Evolutionary conservation across 1,284 basidiomycete species (phyloP).

Genomic region (Puccinia polysora): DNA sequence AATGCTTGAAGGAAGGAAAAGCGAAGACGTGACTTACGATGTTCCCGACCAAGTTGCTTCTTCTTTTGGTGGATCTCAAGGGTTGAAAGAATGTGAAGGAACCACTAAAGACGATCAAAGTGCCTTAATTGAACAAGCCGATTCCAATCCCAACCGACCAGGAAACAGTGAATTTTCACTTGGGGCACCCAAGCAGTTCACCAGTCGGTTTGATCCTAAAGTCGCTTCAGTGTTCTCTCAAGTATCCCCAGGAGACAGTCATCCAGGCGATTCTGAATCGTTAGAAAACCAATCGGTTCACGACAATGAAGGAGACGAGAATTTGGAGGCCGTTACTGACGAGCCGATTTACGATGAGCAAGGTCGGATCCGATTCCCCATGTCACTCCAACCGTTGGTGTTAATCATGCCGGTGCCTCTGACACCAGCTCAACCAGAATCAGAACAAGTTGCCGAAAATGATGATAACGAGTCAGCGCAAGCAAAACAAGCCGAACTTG

Average conservation of each 20-base stretch:
- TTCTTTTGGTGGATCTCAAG: not conserved
- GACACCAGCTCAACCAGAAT: conserved; percentile 27
- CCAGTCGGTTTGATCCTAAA: conserved; percentile 42
- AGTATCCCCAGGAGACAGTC: conserved; percentile 2
- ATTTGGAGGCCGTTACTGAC: conserved; percentile 5
- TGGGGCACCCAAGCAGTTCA: conserved; percentile 25
- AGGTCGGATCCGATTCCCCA: conserved; percentile 40
- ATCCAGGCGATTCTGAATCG: conserved; percentile 1
- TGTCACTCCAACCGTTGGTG: conserved; percentile 30
- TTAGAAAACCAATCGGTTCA: conserved; percentile 2
- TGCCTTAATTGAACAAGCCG: not conserved
- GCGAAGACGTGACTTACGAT: conserved; percentile 29
- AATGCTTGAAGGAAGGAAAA: conserved; percentile 25
- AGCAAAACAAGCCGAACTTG: conserved; percentile 4
- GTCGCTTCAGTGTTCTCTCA: conserved; percentile 22
- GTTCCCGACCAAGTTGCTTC: not conserved
- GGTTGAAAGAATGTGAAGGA: not conserved
- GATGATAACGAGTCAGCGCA: not conserved
- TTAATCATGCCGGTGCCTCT: conserved; percentile 39
- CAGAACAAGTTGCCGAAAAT: conserved; percentile 11
- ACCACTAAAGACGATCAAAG: conserved; percentile 5
- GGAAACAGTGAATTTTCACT: conserved; percentile 20
- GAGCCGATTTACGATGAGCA: conserved; percentile 31
- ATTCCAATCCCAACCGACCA: not conserved
- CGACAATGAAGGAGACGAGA: conserved; percentile 1